phyloP scores from a whole-genome alignment of 2,329 filamentous ascomycete species.

The Colletotrichum karsti region DNA sequence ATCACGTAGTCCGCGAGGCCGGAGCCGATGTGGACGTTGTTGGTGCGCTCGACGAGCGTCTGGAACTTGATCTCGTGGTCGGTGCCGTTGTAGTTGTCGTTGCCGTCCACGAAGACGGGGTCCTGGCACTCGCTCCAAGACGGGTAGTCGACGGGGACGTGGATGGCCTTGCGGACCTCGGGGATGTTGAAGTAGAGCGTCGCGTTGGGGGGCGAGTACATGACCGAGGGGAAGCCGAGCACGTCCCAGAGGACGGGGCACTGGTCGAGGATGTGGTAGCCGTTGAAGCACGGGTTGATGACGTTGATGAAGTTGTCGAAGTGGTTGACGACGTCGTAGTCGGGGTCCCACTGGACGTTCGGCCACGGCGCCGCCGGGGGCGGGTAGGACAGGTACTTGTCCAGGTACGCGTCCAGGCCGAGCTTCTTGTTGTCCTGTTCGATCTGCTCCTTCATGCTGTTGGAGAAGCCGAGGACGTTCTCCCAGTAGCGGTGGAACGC shows the following conservation, averaged over 20 bases:
- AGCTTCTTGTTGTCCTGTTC: slow-evolving; percentile 63
- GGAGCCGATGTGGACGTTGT: slow-evolving; percentile 78
- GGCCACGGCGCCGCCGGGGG: slow-evolving; percentile 61
- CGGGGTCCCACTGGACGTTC: slow-evolving; percentile 49
- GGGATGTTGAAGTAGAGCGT: slow-evolving; percentile 75
- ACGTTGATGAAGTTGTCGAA: slow-evolving; percentile 61
- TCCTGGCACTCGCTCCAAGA: slow-evolving; percentile 12
- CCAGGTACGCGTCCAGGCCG: slow-evolving; percentile 68
- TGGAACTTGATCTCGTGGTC: slow-evolving; percentile 52
- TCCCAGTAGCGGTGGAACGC: slow-evolving; percentile 69
- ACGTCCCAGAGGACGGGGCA: slow-evolving; percentile 78
- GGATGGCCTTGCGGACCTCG: slow-evolving; percentile 74
- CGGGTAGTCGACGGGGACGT: slow-evolving; percentile 58
- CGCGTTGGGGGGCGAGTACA: slow-evolving; percentile 68
- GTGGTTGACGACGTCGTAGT: slow-evolving; percentile 64
- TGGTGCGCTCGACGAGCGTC: slow-evolving; percentile 48
- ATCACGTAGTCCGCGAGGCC: slow-evolving; percentile 76
- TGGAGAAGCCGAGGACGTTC: slow-evolving; percentile 70
- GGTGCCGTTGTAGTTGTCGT: slow-evolving; percentile 10
- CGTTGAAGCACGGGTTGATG: slow-evolving; percentile 81
- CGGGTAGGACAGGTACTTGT: slow-evolving; percentile 73
- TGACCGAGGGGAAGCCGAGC: slow-evolving; percentile 69
- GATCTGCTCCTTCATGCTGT: slow-evolving; percentile 61
- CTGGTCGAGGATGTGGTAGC: slow-evolving; percentile 77
- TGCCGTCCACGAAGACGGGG: slow-evolving; percentile 8